phyloP scores from a whole-genome alignment of 768 basidiomycete species.

The Pleurotus tuoliensis region DNA sequence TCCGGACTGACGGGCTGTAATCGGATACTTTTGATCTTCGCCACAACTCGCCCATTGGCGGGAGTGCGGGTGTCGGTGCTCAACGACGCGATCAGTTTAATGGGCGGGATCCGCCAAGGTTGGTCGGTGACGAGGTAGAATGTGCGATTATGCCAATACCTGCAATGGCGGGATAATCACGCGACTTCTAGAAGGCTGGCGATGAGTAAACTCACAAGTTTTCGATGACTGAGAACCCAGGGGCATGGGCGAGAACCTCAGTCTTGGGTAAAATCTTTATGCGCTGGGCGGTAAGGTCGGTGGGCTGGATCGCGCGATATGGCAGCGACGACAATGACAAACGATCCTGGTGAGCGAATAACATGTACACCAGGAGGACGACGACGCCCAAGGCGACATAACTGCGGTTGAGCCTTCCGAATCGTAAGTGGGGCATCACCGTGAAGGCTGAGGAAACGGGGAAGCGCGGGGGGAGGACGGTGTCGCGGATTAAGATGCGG shows the following conservation, averaged over 20 bases:
- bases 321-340: not conserved
- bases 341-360: not conserved
- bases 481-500: too few relatives aligned
- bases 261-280: not conserved
- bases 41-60: not conserved
- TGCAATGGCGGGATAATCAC: not conserved
- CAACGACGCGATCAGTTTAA: not conserved
- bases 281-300: not conserved
- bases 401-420: not conserved
- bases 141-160: conserved; percentile 1
- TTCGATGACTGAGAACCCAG: conserved; percentile 1
- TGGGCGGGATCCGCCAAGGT: not conserved
- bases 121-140: conserved; percentile 2
- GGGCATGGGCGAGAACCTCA: not conserved
- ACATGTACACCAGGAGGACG: not conserved
- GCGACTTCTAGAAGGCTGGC: not conserved
- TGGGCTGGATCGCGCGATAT: not conserved
- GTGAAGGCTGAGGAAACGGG: too few relatives aligned
- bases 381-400: not conserved
- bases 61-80: not conserved
- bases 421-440: too few relatives aligned
- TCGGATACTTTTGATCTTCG: not conserved
- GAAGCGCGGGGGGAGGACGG: too few relatives aligned
- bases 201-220: not conserved
- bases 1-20: not conserved